phyloP scores from a whole-genome alignment of 2,329 filamentous ascomycete species.

The Pyrenochaeta sp. region DNA sequence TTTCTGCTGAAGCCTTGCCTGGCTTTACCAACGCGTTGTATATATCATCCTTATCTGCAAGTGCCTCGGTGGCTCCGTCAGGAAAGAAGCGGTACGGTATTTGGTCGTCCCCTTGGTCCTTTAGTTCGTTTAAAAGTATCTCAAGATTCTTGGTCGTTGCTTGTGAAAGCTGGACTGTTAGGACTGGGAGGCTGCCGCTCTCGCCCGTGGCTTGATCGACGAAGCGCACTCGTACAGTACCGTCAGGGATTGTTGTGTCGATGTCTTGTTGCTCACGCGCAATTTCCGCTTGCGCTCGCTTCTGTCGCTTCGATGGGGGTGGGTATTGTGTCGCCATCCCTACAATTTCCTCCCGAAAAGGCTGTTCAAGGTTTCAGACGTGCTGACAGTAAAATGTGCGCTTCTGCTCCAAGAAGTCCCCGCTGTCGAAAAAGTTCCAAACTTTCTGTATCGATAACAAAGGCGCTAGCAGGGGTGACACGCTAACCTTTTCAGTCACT shows the following conservation, averaged over 20 bases:
- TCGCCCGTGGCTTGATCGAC: slow-evolving; percentile 77
- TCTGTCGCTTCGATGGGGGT: slow-evolving; percentile 89
- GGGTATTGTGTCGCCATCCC: slow-evolving; percentile 81
- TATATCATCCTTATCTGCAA: slow-evolving; percentile 57
- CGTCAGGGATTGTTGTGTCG: slow-evolving; percentile 69
- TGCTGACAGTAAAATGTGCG: background rate
- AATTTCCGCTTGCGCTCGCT: slow-evolving; percentile 75
- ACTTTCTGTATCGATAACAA: slow-evolving; percentile 39
- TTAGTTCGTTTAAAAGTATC: slow-evolving; percentile 82
- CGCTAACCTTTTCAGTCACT: slow-evolving; percentile 17
- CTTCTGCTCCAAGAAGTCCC: background rate
- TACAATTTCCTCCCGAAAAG: background rate
- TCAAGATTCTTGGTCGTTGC: slow-evolving; percentile 90
- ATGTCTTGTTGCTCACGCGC: slow-evolving; percentile 80
- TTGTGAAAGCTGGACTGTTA: slow-evolving; percentile 80
- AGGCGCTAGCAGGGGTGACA: slow-evolving; percentile 30
- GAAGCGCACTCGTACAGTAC: slow-evolving; percentile 86
- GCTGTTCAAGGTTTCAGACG: slow-evolving; percentile 1
- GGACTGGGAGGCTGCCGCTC: slow-evolving; percentile 73
- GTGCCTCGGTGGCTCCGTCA: slow-evolving; percentile 52
- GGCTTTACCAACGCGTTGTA: slow-evolving; percentile 51
- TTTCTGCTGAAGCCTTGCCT: slow-evolving; percentile 64
- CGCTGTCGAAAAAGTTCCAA: slow-evolving; percentile 5
- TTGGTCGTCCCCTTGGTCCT: slow-evolving; percentile 71
- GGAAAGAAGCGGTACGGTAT: slow-evolving; percentile 74